Evolutionary conservation across 192 early-diverging fungal genomes (phyloP).

Genomic region (Geranomyces variabilis): DNA sequence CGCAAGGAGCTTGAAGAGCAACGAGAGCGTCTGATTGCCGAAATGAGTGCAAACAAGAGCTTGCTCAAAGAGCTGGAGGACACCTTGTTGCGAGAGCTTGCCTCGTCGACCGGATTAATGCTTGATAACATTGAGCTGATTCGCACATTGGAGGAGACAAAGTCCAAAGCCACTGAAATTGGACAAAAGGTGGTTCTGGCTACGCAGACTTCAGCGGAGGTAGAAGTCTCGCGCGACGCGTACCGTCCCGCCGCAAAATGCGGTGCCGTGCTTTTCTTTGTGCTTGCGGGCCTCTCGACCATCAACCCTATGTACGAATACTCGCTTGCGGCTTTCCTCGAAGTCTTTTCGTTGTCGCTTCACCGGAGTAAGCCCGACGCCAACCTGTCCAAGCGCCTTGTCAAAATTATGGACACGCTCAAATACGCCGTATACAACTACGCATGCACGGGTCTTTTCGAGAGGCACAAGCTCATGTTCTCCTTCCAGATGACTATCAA

Average conservation of each 20-base stretch:
- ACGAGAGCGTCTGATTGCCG: constrained; percentile 56
- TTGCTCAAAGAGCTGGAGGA: constrained; percentile 62
- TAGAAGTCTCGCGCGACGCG: constrained; percentile 61
- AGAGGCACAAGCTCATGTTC: constrained; percentile 68
- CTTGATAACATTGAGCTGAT: constrained; percentile 66
- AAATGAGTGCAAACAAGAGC: constrained; percentile 62
- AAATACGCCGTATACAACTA: constrained; percentile 70
- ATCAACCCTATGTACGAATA: constrained; percentile 72
- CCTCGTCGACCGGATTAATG: constrained; percentile 65
- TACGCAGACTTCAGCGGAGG: constrained; percentile 64
- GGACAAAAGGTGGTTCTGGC: constrained; percentile 62
- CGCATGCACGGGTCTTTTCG: constrained; percentile 63
- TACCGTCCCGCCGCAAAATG: constrained; percentile 62
- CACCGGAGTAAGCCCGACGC: constrained; percentile 62
- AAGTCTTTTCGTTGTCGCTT: constrained; percentile 57
- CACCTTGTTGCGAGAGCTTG: constrained; percentile 59
- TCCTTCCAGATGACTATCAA: constrained; percentile 69
- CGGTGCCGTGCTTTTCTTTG: constrained; percentile 66
- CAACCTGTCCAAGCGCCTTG: constrained; percentile 53
- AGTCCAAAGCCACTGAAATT: constrained; percentile 66
- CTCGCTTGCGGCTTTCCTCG: constrained; percentile 58
- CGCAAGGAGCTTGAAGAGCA: constrained; percentile 64
- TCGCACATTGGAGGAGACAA: constrained; percentile 63
- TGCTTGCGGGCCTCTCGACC: constrained; percentile 59
- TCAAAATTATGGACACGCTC: constrained; percentile 61